Percentiles rank a stretch among this genome's conserved stretches.
Conservation (phyloP, 2,329 filamentous ascomycete genomes). For the Paecilomyces variotii region DNA sequence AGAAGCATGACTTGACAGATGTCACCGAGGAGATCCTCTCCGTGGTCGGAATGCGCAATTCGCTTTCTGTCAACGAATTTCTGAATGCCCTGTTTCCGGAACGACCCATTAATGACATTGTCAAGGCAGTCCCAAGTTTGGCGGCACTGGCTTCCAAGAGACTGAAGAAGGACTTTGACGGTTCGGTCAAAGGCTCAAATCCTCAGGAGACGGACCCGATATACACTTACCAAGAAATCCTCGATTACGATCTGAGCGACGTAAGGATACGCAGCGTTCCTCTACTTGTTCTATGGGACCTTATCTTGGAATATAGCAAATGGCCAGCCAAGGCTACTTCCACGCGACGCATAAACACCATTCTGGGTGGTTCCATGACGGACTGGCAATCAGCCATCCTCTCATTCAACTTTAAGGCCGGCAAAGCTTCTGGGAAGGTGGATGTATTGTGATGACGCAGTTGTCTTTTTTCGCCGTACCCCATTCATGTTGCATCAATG, state of each 20-base stretch:
- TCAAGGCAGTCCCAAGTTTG: constrained; percentile 26
- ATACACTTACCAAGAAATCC: constrained; percentile 18
- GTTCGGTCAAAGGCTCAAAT: background rate
- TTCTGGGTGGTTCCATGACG: constrained; percentile 23
- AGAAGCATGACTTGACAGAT: constrained; percentile 11
- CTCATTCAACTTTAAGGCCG: background rate
- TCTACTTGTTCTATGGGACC: constrained; percentile 22
- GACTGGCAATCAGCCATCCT: constrained; percentile 13
- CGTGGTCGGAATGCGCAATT: constrained; percentile 17
- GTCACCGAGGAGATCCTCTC: constrained; percentile 19
- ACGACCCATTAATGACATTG: constrained; percentile 20
- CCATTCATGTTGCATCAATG: background rate
- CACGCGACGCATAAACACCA: constrained; percentile 15
- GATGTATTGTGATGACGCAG: background rate
- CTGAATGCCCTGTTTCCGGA: constrained; percentile 22
- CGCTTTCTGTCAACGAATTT: constrained; percentile 20
- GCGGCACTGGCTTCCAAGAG: constrained; percentile 19
- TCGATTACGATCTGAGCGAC: constrained; percentile 27
- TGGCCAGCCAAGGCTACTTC: constrained; percentile 15
- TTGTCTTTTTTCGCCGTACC: background rate
- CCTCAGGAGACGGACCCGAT: constrained; percentile 10
- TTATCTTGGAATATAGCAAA: constrained; percentile 29
- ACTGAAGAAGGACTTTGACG: constrained; percentile 17
- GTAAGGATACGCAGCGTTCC: constrained; percentile 24
- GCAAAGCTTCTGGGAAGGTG: constrained; percentile 2